These are phyloP conservation scores for Phytophthora nicotianae DNA, from an alignment of 352 stramenopile species.

Conservation along the genomic window DNA sequence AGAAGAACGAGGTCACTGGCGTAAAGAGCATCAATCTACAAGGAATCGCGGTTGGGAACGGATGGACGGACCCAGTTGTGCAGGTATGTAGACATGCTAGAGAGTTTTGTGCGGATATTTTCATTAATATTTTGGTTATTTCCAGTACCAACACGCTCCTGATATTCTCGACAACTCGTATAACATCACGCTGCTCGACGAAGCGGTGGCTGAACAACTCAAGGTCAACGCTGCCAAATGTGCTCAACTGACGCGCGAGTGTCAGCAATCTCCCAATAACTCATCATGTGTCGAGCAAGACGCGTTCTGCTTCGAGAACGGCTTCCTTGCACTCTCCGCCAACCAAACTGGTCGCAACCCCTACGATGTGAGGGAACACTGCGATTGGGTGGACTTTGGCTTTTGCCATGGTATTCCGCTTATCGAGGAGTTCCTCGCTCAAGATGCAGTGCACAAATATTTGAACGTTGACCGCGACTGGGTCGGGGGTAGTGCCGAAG, in stretches of 20 bases:
- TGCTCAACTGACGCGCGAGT: slow-evolving; percentile 19
- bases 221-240: slow-evolving; percentile 35
- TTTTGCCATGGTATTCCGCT: slow-evolving; percentile 47
- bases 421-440: slow-evolving; percentile 59
- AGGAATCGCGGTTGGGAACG: slow-evolving; percentile 49
- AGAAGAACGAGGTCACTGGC: slow-evolving; percentile 11
- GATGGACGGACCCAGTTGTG: slow-evolving; percentile 46
- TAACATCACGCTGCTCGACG: slow-evolving; percentile 55
- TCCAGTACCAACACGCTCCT: slow-evolving; percentile 25
- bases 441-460: slow-evolving; percentile 29
- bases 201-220: slow-evolving; percentile 33
- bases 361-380: slow-evolving; percentile 60
- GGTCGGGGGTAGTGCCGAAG: slow-evolving; percentile 69
- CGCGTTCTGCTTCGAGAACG: slow-evolving; percentile 35
- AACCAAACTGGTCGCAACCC: slow-evolving; percentile 40
- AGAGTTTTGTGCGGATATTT: background rate
- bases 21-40: slow-evolving; percentile 44
- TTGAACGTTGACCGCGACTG: slow-evolving; percentile 35
- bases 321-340: slow-evolving; percentile 34
- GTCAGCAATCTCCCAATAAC: slow-evolving; percentile 27
- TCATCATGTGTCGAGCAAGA: slow-evolving; percentile 35
- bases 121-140: background rate
- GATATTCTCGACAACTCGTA: slow-evolving; percentile 65
- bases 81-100: slow-evolving; percentile 30
- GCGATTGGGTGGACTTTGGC: slow-evolving; percentile 35